A percentile compares a stretch with the other conserved stretches of the same genome.
These are phyloP conservation scores for Scheffersomyces insectosa DNA, from an alignment of 1,139 yeast species.

Conservation along the genomic window DNA sequence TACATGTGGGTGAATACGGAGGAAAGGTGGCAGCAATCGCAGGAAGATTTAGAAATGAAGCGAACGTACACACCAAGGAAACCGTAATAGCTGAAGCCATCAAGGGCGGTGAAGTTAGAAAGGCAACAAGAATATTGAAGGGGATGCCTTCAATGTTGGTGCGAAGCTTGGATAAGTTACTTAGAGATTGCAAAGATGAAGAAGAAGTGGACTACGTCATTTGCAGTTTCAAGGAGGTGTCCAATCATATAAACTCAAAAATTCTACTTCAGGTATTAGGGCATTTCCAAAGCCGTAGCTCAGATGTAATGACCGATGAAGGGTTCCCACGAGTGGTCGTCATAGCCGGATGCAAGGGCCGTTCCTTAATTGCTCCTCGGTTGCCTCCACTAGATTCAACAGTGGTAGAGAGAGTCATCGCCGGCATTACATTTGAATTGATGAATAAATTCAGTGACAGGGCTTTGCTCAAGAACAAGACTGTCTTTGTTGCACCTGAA, in stretches of 20 bases:
- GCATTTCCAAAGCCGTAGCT: constrained; percentile 8
- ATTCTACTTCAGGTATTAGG: constrained; percentile 10
- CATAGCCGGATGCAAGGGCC: constrained; percentile 4
- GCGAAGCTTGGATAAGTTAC: constrained; percentile 9
- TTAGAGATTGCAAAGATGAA: constrained; percentile 5
- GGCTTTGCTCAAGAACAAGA: neutral
- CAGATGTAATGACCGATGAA: neutral
- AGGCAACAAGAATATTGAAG: constrained; percentile 4
- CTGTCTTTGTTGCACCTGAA: constrained; percentile 5
- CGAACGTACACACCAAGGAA: constrained; percentile 8
- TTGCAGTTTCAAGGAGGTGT: constrained; percentile 2
- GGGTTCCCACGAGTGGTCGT: constrained; percentile 2
- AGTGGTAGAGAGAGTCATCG: neutral
- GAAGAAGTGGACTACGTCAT: neutral
- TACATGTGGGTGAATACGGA: constrained; percentile 13
- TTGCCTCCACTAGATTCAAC: neutral
- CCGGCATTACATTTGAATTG: neutral
- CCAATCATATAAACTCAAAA: constrained; percentile 6
- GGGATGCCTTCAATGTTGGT: constrained; percentile 10
- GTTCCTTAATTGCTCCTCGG: constrained; percentile 2
- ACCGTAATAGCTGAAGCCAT: constrained; percentile 9
- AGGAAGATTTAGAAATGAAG: constrained; percentile 6
- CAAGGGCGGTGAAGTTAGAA: constrained; percentile 3
- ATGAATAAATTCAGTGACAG: neutral
- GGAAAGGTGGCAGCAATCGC: constrained; percentile 7